phyloP scores from a whole-genome alignment of 139 green algal genomes.

The Eudorina sp. region DNA sequence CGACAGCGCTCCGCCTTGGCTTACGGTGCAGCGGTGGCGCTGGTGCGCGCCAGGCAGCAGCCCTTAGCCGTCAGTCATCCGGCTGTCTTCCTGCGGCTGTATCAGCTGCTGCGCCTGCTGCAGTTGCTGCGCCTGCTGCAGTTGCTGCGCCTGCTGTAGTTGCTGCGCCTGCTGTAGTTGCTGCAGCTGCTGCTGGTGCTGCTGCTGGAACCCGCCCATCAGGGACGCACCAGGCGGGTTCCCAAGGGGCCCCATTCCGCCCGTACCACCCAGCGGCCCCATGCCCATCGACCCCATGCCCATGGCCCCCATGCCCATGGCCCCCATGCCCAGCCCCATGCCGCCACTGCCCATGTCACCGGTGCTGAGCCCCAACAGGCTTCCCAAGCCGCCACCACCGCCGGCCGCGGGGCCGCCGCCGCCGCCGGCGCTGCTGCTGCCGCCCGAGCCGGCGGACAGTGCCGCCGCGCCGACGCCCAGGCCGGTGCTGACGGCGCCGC shows the following conservation, averaged over 20 bases:
- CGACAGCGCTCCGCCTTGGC: too few relatives aligned
- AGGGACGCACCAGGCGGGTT: neutral
- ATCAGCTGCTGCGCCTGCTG: neutral
- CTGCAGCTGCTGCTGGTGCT: neutral
- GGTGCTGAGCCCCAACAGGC: neutral
- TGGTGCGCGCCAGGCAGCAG: too few relatives aligned
- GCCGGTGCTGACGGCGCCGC: neutral
- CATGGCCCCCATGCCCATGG: neutral
- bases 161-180: neutral
- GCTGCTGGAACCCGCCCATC: conserved; percentile 15
- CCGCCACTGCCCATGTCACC: neutral
- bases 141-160: neutral
- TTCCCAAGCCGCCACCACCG: neutral
- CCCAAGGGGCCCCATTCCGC: neutral
- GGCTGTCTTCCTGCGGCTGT: neutral
- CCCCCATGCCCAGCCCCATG: neutral
- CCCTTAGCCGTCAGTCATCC: conserved; percentile 4
- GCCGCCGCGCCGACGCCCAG: neutral
- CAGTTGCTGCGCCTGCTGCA: neutral
- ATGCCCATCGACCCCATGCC: neutral
- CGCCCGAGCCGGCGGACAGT: neutral
- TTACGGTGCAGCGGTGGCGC: too few relatives aligned
- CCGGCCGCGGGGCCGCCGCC: neutral
- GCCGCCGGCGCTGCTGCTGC: neutral
- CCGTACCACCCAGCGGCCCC: neutral